Conservation (phyloP, 768 basidiomycete genomes). For the Lentinula edodes region DNA sequence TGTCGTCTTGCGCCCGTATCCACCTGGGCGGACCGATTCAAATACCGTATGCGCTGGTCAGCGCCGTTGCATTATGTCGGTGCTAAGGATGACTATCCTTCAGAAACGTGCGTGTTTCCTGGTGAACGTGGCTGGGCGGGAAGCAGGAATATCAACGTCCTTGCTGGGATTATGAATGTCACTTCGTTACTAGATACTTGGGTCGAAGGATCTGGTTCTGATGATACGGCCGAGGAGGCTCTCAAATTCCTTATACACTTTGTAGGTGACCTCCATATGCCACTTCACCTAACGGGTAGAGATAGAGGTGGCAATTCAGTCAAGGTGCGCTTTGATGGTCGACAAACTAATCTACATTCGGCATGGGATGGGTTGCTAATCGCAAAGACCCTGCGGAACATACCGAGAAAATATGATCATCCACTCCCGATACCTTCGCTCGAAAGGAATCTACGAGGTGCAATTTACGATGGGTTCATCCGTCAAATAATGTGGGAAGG, state of each 20-base stretch:
- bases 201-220: constrained; percentile 21
- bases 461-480: constrained; percentile 85
- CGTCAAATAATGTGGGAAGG: constrained; percentile 88
- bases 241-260: constrained; percentile 93
- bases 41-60: constrained; percentile 65
- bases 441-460: constrained; percentile 62
- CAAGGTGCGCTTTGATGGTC: constrained; percentile 68
- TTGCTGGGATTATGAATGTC: constrained; percentile 75
- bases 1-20: constrained; percentile 85
- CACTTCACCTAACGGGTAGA: constrained; percentile 84
- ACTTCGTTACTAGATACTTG: constrained; percentile 56
- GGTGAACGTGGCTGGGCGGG: constrained; percentile 74
- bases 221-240: constrained; percentile 60
- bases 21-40: constrained; percentile 80
- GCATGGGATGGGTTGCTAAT: constrained; percentile 85
- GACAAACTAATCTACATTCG: constrained; percentile 76
- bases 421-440: constrained; percentile 67
- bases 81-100: constrained; percentile 72
- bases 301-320: constrained; percentile 84
- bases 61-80: constrained; percentile 72
- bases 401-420: constrained; percentile 68
- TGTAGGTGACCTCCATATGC: constrained; percentile 90
- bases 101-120: constrained; percentile 70
- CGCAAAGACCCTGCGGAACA: constrained; percentile 71
- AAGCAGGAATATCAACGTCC: constrained; percentile 51